Evolutionary conservation across 345 rosid genomes (phyloP), one percentile per base, ranked within the genome.

Genomic region (Citrus sp.): DNA sequence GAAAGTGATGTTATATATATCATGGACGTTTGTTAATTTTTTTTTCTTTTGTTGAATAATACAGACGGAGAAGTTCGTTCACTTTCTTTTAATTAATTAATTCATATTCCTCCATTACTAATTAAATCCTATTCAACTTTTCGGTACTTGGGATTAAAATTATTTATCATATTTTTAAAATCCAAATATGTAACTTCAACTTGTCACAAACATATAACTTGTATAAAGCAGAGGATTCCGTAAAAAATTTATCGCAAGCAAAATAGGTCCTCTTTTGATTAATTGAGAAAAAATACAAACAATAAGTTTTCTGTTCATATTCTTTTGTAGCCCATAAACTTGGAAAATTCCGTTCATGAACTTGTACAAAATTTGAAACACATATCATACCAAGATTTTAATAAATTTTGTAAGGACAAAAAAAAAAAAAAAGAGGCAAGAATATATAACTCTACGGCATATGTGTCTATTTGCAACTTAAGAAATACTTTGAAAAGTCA

Each of bases 381-480:
- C 42, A 42, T 28, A 25, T 60, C 61, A 79, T 67, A 67, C 78
- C 72, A 72, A 46, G 75, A 76, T 59, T 76, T 64, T 62, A 66
- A 51, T 34, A 34, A 34, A 27, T 27, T 25, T 3, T 24, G 6
- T 9, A 3, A 60, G 8, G 32, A 6, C 27, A 3, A 14, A 21
- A 25, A 27, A 63, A 27, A 32, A 30, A 16, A 16, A 62, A 40
- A 22, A 25, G n/a, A 35, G 18, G 27, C 4, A 61, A 62, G 21
- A 55, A 74, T 18, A 25, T 38, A 12, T 42, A 38, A 21, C 27
- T 72, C 67, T 60, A 25, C 16, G 14, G 49, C 0, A 42, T 42
- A 42, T 42, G 49, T 7, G 49, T 4, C 51, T 46, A 12, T 12
- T 46, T 46, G 16, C 16, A 46, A 12, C 51, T 46, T 46, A 46